Evolutionary conservation across 768 basidiomycete species (phyloP).

Genomic region (Psilocybe cyanescens): DNA sequence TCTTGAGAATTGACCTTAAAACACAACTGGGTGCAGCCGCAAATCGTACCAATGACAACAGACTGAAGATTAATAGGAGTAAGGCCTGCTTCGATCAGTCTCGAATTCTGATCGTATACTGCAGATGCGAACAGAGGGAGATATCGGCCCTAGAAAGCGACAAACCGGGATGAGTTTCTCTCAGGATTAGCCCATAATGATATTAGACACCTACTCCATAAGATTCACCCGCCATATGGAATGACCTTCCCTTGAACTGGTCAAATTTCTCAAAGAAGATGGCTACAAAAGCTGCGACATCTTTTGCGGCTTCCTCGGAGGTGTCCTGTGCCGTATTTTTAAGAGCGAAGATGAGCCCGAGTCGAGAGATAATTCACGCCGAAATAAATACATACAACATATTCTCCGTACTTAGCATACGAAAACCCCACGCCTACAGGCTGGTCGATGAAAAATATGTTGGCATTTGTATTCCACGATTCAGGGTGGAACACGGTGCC

Average conservation of each 20-base stretch:
- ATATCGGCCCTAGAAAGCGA: slow-evolving; percentile 59
- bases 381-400: slow-evolving; percentile 42
- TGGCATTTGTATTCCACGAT: slow-evolving; percentile 74
- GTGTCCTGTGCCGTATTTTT: slow-evolving; percentile 43
- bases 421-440: slow-evolving; percentile 66
- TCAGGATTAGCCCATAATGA: not conserved
- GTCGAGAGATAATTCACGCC: no score
- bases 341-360: no score
- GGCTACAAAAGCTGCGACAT: slow-evolving; percentile 70
- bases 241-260: slow-evolving; percentile 67
- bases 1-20: not conserved
- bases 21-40: not conserved
- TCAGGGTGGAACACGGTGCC: slow-evolving; percentile 58
- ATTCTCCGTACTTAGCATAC: slow-evolving; percentile 68
- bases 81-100: slow-evolving; percentile 55
- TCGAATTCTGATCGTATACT: slow-evolving; percentile 72
- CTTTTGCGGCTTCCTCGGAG: slow-evolving; percentile 68
- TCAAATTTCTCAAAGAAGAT: slow-evolving; percentile 79
- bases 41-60: slow-evolving; percentile 65
- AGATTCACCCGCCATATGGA: slow-evolving; percentile 76
- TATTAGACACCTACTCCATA: slow-evolving; percentile 58
- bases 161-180: not conserved
- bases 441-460: slow-evolving; percentile 66
- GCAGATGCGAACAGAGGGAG: slow-evolving; percentile 77
- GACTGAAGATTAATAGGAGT: slow-evolving; percentile 66